Evolutionary conservation across 2,329 filamentous ascomycete genomes (phyloP), one percentile per base, ranked within the genome.

Genomic region (Sporothrix dimorphospora): DNA sequence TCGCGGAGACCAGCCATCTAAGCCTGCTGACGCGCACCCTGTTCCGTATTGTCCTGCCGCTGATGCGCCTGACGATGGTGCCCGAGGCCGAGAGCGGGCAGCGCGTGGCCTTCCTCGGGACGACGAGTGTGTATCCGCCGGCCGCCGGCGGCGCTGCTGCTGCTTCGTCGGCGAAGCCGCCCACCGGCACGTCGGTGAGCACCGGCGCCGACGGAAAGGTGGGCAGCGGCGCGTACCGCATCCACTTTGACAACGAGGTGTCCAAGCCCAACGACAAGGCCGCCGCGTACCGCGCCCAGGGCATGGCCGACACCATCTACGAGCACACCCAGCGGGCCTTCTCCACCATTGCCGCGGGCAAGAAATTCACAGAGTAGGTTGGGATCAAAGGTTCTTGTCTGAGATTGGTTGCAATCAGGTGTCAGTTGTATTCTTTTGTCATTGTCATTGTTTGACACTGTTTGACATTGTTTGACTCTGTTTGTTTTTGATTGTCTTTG

Each of bases 141-240:
- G n/a, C 38, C 24, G 38, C 24, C 21, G 55, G 38, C 30, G 19
- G 16, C 24, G 16, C 4, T 0, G 16, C 40, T 2, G 40, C 42
- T n/a, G n/a, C n/a, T n/a, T n/a, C 45, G 45, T 1, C 16, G 45
- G 45, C 11, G 42, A 7, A 5, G 8, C 34, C 42, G 34, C 57
- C 57, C 6, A 8, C 38, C 0, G 57, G 57, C 2, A 21, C 34
- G 0, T 16, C 38, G 0, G 59, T 27, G n/a, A 49, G 5, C 3
- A 8, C 16, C n/a, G 57, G 55, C 30, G 61, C 47, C 47, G 49
- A 53, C 24, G 38, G 21, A n/a, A 38, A 21, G 8, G 34, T 38
- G 24, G 71, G 65, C 70, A 71, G 59, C 59, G 73, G 73, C 21
- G 72, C 59, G 5, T 73, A 74, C 63, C 70, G 73, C 9, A 11